Conservation (phyloP, 163 green algal genomes). For the Chlamydomonas reinhardtii region DNA sequence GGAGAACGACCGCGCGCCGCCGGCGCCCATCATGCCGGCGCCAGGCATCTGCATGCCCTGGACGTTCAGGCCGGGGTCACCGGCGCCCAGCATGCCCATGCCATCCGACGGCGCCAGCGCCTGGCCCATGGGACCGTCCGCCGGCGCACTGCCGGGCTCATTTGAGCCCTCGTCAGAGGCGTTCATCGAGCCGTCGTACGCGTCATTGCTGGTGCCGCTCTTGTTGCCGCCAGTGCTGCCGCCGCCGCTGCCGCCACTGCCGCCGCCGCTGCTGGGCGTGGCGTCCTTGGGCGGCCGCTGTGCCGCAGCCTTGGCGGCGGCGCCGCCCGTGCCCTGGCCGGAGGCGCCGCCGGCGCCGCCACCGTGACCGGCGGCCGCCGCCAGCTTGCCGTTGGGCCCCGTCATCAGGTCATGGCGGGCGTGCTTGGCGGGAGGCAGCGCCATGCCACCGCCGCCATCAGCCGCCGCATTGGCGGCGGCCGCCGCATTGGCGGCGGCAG, state of each 20-base stretch:
- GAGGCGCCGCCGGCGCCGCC: neutral
- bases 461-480: neutral
- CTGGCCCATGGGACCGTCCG: conserved; percentile 51
- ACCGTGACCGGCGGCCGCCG: neutral
- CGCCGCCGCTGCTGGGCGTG: conserved; percentile 35
- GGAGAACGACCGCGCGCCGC: conserved; percentile 37
- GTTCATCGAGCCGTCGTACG: conserved; percentile 55
- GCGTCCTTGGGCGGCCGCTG: neutral
- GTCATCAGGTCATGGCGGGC: neutral
- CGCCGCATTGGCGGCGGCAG: neutral
- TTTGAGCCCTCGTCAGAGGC: conserved; percentile 68
- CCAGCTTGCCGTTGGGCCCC: neutral
- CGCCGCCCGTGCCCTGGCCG: neutral
- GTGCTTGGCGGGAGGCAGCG: conserved; percentile 28
- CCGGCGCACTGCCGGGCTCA: conserved; percentile 61
- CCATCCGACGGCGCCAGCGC: conserved; percentile 15
- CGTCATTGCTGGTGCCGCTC: conserved; percentile 47
- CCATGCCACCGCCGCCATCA: neutral
- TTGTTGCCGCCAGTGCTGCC: conserved; percentile 59
- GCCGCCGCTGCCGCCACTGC: conserved; percentile 25
- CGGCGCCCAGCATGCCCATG: conserved; percentile 4
- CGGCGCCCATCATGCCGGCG: conserved; percentile 8
- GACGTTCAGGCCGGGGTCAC: neutral
- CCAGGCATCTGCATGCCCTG: conserved; percentile 19
- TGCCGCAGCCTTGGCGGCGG: neutral